phyloP scores from a whole-genome alignment of 352 stramenopile genomes.

The Phytophthora pisi region DNA sequence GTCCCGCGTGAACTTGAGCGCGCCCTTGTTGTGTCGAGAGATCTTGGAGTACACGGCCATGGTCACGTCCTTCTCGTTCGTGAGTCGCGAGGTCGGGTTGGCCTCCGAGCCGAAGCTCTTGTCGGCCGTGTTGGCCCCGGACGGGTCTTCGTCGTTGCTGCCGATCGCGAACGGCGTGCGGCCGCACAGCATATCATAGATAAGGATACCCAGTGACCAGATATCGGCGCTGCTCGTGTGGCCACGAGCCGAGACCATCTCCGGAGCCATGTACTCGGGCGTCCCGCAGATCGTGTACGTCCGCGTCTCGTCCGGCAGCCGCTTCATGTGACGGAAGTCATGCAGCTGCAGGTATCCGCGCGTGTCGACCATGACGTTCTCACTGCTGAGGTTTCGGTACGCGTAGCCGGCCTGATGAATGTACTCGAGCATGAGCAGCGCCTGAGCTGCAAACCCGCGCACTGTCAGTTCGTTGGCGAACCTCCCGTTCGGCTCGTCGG shows the following conservation, averaged over 20 bases:
- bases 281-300: slow-evolving; percentile 91
- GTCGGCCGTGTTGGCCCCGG: slow-evolving; percentile 29
- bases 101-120: slow-evolving; percentile 52
- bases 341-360: slow-evolving; percentile 85
- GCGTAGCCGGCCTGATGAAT: slow-evolving; percentile 80
- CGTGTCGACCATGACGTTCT: slow-evolving; percentile 85
- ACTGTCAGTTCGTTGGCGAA: slow-evolving; percentile 60
- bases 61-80: slow-evolving; percentile 79
- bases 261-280: slow-evolving; percentile 89
- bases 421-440: slow-evolving; percentile 84
- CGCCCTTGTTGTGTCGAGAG: slow-evolving; percentile 70
- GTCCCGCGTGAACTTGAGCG: slow-evolving; percentile 55
- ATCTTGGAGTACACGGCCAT: slow-evolving; percentile 91
- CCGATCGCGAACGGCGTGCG: slow-evolving; percentile 76
- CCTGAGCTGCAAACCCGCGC: slow-evolving; percentile 69
- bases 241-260: slow-evolving; percentile 86
- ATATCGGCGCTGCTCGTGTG: slow-evolving; percentile 83
- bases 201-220: slow-evolving; percentile 85
- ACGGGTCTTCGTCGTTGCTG: slow-evolving; percentile 12
- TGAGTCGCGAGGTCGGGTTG: slow-evolving; percentile 26
- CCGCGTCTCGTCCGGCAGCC: slow-evolving; percentile 75
- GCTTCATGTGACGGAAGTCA: slow-evolving; percentile 89
- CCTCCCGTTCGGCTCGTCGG: slow-evolving; percentile 57
- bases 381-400: slow-evolving; percentile 86
- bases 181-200: slow-evolving; percentile 88